Evolutionary conservation across 2,329 filamentous ascomycete species (phyloP).

Genomic region (Didymella lethalis): DNA sequence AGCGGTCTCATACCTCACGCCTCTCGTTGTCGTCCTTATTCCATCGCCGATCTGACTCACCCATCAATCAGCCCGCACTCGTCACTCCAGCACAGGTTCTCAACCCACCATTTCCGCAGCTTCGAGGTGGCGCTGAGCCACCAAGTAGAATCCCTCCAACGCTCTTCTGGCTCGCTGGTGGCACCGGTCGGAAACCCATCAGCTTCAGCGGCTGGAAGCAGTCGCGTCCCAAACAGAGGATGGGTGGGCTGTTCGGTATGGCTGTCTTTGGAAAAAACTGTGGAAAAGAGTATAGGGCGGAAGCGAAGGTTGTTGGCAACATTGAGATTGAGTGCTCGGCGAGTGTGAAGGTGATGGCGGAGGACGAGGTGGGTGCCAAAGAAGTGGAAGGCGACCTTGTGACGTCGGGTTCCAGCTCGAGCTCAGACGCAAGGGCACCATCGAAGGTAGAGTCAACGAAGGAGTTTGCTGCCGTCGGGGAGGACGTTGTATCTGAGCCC

Average conservation of each 20-base stretch:
- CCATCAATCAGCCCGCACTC: neutral
- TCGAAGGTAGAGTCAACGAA: neutral
- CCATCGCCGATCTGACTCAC: neutral
- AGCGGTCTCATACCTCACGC: neutral
- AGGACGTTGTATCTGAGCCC: neutral
- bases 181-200: conserved; percentile 19
- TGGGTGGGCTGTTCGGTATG: conserved; percentile 37
- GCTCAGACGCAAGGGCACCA: neutral
- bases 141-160: conserved; percentile 25
- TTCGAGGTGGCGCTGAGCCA: conserved; percentile 31
- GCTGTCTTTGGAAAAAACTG: conserved; percentile 29
- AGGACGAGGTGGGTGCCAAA: neutral
- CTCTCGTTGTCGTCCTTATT: neutral
- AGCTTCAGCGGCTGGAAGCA: conserved; percentile 33
- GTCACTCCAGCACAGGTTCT: neutral
- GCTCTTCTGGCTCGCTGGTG: conserved; percentile 40
- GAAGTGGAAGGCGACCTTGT: neutral
- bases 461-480: neutral
- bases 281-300: neutral
- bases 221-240: conserved; percentile 31
- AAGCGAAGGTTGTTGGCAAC: neutral
- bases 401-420: neutral
- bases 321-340: neutral
- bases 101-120: conserved; percentile 5
- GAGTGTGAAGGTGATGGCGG: neutral